Percentiles rank a stretch among this genome's conserved stretches.
Conservation (phyloP, 345 rosid genomes). For the Aethionema arabicum region DNA sequence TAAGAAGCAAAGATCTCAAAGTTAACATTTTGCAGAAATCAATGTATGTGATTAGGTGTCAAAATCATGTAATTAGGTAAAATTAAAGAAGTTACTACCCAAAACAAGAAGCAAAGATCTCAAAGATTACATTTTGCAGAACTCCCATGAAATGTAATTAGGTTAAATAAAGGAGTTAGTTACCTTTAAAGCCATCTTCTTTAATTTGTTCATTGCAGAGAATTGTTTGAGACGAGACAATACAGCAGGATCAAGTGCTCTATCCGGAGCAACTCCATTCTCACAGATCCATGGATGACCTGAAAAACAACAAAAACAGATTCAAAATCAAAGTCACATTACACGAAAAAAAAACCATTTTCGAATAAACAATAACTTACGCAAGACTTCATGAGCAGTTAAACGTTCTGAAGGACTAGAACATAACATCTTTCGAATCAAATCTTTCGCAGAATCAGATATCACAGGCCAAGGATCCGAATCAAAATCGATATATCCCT, state of each 20-base stretch:
- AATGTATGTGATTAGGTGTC: background rate
- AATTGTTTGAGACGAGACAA: slow-evolving; percentile 95
- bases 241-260: slow-evolving; percentile 91
- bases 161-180: no score
- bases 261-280: slow-evolving; percentile 98
- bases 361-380: slow-evolving; percentile 47
- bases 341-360: slow-evolving; percentile 8
- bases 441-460: slow-evolving; percentile 88
- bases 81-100: no score
- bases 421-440: slow-evolving; percentile 84
- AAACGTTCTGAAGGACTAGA: slow-evolving; percentile 68
- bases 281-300: slow-evolving; percentile 99
- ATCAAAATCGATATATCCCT: slow-evolving; percentile 87
- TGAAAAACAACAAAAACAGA: slow-evolving; percentile 46
- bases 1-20: slow-evolving; percentile 25
- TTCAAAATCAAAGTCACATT: slow-evolving; percentile 32
- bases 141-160: no score
- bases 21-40: background rate
- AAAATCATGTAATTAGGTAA: background rate
- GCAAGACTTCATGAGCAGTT: slow-evolving; percentile 95
- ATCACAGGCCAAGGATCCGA: slow-evolving; percentile 97
- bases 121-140: no score
- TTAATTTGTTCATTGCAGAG: slow-evolving; percentile 97
- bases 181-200: slow-evolving; percentile 98
- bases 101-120: no score